Conservation (phyloP, 2,329 filamentous ascomycete genomes). For the Stromatinia cepivora region DNA sequence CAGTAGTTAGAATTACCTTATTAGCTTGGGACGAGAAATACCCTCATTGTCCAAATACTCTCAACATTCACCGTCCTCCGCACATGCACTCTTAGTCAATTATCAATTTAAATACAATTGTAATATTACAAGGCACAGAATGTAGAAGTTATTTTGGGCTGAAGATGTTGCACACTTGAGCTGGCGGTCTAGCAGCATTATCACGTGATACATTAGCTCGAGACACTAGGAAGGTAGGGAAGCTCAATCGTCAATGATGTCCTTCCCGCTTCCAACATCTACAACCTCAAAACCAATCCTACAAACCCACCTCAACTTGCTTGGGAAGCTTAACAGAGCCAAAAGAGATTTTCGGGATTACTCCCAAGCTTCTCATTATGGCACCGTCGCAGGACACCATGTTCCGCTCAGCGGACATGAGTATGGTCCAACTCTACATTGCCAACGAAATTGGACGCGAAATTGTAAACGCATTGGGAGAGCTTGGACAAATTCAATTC, state of each 20-base stretch:
- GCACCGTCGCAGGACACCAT: slow-evolving; percentile 79
- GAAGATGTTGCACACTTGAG: neutral
- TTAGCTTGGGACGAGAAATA: neutral
- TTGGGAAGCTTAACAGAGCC: slow-evolving; percentile 29
- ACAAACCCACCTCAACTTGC: slow-evolving; percentile 10
- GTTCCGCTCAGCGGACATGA: slow-evolving; percentile 99
- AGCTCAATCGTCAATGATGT: slow-evolving; percentile 13
- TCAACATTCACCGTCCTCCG: no score
- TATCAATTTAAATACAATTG: no score
- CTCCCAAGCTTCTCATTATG: slow-evolving; percentile 47
- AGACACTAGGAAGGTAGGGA: slow-evolving; percentile 1
- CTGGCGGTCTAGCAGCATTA: neutral
- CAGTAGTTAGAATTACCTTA: neutral
- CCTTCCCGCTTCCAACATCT: slow-evolving; percentile 16
- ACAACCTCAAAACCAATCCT: slow-evolving; percentile 15
- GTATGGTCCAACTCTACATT: slow-evolving; percentile 99
- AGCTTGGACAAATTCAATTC: slow-evolving; percentile 95
- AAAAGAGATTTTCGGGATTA: slow-evolving; percentile 27
- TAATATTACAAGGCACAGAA: neutral
- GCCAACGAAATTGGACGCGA: slow-evolving; percentile 98
- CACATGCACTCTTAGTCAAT: no score
- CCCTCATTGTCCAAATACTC: neutral
- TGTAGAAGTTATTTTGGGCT: neutral
- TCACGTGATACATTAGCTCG: slow-evolving; percentile 13
- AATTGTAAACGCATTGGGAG: slow-evolving; percentile 92